Conservation (phyloP, 805 yeast genomes). For the Candida railenensis region DNA sequence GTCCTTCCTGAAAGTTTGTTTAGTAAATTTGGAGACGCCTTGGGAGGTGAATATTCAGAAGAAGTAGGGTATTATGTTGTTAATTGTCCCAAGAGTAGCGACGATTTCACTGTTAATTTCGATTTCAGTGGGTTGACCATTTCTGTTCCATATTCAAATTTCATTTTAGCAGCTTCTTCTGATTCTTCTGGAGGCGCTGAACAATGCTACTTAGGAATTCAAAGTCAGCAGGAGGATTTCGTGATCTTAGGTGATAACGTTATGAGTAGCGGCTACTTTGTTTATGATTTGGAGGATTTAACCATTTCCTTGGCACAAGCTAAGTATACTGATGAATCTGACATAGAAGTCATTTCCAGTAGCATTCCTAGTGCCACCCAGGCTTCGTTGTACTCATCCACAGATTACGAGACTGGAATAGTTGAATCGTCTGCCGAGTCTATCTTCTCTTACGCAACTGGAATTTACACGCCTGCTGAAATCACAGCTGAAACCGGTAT, state of each 20-base stretch:
- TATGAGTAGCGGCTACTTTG: constrained; percentile 61
- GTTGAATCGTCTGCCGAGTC: neutral
- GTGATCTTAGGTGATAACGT: constrained; percentile 64
- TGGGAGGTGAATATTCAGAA: neutral
- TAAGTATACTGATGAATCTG: constrained; percentile 31
- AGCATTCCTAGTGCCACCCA: constrained; percentile 51
- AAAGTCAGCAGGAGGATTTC: neutral
- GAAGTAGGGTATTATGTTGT: neutral
- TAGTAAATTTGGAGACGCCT: neutral
- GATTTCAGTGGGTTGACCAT: neutral
- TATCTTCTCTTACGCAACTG: neutral
- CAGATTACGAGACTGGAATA: constrained; percentile 14
- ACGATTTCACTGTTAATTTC: neutral
- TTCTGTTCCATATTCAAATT: neutral
- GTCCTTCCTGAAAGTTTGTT: neutral
- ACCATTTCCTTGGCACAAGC: constrained; percentile 53
- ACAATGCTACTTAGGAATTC: neutral
- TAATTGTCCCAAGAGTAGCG: neutral
- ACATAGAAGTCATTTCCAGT: constrained; percentile 46
- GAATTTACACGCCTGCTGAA: neutral
- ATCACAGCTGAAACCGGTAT: neutral
- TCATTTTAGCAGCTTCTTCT: neutral
- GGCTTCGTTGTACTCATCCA: constrained; percentile 47
- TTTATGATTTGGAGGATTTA: constrained; percentile 60
- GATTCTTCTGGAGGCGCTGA: no score